A percentile compares a stretch with the other conserved stretches of the same genome.
phyloP scores from a whole-genome alignment of 2,329 filamentous ascomycete genomes.

The Scortechinia acanthostroma region DNA sequence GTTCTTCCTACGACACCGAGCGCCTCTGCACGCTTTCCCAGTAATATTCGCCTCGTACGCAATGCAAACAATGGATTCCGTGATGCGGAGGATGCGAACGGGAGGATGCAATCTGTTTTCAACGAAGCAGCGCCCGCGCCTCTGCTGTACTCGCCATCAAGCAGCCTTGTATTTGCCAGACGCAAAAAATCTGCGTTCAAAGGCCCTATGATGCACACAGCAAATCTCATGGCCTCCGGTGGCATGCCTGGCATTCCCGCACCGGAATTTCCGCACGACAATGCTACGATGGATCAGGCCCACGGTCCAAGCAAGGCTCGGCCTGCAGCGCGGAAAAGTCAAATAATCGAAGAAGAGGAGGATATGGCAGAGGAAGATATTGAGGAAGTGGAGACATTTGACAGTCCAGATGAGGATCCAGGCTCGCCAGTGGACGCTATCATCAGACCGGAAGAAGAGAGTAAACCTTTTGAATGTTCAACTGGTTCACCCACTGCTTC shows the following conservation, averaged over 20 bases:
- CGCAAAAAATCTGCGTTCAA: constrained; percentile 54
- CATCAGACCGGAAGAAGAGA: too few relatives aligned
- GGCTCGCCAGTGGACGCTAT: too few relatives aligned
- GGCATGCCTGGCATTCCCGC: constrained; percentile 20
- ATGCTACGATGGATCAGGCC: constrained; percentile 43
- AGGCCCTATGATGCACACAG: constrained; percentile 34
- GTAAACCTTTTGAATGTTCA: too few relatives aligned
- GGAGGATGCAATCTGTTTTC: background rate
- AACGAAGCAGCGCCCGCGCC: constrained; percentile 13
- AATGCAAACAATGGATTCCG: constrained; percentile 15
- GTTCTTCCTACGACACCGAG: constrained; percentile 64
- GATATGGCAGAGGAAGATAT: constrained; percentile 24
- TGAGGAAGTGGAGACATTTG: constrained; percentile 35
- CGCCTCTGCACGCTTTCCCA: constrained; percentile 44
- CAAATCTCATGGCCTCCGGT: constrained; percentile 15
- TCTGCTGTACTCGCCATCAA: constrained; percentile 23
- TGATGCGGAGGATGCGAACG: constrained; percentile 11
- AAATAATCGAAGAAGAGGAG: constrained; percentile 18
- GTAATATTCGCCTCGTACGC: constrained; percentile 55
- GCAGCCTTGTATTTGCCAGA: constrained; percentile 49
- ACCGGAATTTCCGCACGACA: constrained; percentile 27
- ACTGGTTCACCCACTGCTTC: too few relatives aligned
- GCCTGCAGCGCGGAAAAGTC: constrained; percentile 12
- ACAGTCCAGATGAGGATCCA: background rate
- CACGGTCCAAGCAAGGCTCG: constrained; percentile 24